Base-by-base conservation (phyloP, 2,329 filamentous ascomycete species). In the Aspergillus candidus region DNA sequence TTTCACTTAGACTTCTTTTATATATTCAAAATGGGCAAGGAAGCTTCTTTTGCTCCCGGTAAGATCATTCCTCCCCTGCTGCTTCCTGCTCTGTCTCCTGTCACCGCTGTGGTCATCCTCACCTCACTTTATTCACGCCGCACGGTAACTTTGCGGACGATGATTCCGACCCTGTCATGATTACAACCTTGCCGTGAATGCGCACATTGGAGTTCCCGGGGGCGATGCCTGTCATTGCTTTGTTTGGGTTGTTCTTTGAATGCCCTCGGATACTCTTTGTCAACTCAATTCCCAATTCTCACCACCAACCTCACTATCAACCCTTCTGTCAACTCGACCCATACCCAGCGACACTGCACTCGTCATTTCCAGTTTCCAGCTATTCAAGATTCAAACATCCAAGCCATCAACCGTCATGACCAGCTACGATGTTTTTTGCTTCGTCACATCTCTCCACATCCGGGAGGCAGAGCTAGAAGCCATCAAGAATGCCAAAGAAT, bases 41-140 rank as follows among this genome's bases (percentile, higher is more conserved):
- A 73, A 65, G 57, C 56, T 61, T 64, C 54, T 62, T 69, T 65
- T 62, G 60, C 65, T 60, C 60, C 67, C 50, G 72, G 72, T 75
- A 72, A 56, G 72, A 67, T 47, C 12, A 29, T 32, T 40, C 27
- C 36, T 32, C 33, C 32, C 27, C 33, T 27, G 40, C 36, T 32
- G 32, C 36, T 37, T 49, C 36, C 30, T 37, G 22, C 22, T 27
- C 22, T 27, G 22, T 27, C 22, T 27, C 22, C 22, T 32, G 35
- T 34, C 38, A 11, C 32, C 41, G 12, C 40, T 11, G 18, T 37
- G 4, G 17, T 18, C n/a, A 11, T 30, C 36, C 15, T 37, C 10
- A 30, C 30, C 34, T 35, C 35, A 32, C n/a, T 8, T 32, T 35
- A 44, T 50, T 39, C 40, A 43, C 40, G 22, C 22, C 7, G 22